These are phyloP conservation scores for Helotiales sp. DNA, from an alignment of 2,329 filamentous ascomycete genomes.

Conservation along the genomic window DNA sequence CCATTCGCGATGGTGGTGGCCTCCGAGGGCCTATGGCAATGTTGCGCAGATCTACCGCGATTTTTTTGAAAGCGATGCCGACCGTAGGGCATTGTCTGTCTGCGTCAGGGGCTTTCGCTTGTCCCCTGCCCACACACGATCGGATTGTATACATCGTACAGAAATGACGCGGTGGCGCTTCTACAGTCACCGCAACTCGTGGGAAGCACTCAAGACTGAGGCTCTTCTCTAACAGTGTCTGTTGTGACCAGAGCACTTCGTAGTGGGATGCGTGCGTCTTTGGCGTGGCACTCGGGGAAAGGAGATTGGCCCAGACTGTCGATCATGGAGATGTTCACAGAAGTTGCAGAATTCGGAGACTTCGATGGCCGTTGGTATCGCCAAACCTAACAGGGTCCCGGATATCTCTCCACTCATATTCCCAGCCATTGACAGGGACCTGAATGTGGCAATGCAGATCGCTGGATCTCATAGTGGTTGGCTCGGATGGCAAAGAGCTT, in stretches of 20 bases:
- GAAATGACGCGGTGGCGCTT: slow-evolving; percentile 2
- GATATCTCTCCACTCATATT: background rate
- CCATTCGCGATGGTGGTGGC: background rate
- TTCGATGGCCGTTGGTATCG: slow-evolving; percentile 11
- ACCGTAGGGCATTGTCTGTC: background rate
- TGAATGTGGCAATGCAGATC: background rate
- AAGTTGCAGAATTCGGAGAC: slow-evolving; percentile 10
- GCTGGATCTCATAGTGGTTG: background rate
- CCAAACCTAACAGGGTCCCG: background rate
- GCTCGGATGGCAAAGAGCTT: background rate
- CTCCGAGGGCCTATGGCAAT: background rate
- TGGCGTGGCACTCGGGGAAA: background rate
- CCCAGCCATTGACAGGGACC: background rate
- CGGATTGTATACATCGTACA: background rate
- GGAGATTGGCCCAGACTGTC: background rate
- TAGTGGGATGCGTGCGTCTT: background rate
- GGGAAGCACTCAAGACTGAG: background rate
- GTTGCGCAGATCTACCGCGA: background rate
- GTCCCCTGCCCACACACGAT: background rate
- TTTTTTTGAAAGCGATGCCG: background rate
- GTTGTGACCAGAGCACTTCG: background rate
- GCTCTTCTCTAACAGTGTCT: background rate
- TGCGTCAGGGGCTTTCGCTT: background rate
- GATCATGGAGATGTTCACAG: slow-evolving; percentile 16
- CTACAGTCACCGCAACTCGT: background rate